phyloP scores from a whole-genome alignment of 805 yeast genomes.

The Ogataea methylovora region DNA sequence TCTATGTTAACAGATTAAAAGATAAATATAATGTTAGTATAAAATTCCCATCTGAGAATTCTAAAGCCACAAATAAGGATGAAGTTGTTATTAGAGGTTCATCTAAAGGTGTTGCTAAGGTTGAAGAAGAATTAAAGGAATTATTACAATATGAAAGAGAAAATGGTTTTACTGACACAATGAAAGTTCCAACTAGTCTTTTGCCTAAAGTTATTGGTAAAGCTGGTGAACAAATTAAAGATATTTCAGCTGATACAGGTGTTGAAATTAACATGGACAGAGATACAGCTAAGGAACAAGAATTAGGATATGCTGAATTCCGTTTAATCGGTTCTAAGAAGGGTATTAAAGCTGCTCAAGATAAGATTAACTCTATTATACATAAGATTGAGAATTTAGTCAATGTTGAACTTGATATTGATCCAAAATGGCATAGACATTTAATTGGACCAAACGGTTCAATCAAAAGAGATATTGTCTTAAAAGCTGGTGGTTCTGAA shows the following conservation, averaged over 20 bases:
- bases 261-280: slow-evolving; percentile 44
- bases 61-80: slow-evolving; percentile 38
- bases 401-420: slow-evolving; percentile 53
- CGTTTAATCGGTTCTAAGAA: slow-evolving; percentile 71
- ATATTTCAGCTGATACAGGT: slow-evolving; percentile 64
- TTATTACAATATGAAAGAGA: slow-evolving; percentile 81
- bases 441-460: slow-evolving; percentile 78
- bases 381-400: slow-evolving; percentile 56
- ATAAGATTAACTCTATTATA: slow-evolving; percentile 54
- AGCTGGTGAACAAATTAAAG: slow-evolving; percentile 74
- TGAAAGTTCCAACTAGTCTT: slow-evolving; percentile 65
- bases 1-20: slow-evolving; percentile 75
- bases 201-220: slow-evolving; percentile 86
- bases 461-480: slow-evolving; percentile 62
- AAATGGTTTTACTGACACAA: slow-evolving; percentile 61
- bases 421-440: slow-evolving; percentile 64
- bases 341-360: slow-evolving; percentile 66
- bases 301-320: slow-evolving; percentile 48
- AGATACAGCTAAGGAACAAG: slow-evolving; percentile 37
- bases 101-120: slow-evolving; percentile 78
- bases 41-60: slow-evolving; percentile 56
- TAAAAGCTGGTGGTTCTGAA: slow-evolving; percentile 70
- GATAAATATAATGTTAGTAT: slow-evolving; percentile 81
- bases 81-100: slow-evolving; percentile 81
- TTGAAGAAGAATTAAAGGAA: slow-evolving; percentile 77